phyloP scores from a whole-genome alignment of 108 stramenopile species.

The Parmales sp. region DNA sequence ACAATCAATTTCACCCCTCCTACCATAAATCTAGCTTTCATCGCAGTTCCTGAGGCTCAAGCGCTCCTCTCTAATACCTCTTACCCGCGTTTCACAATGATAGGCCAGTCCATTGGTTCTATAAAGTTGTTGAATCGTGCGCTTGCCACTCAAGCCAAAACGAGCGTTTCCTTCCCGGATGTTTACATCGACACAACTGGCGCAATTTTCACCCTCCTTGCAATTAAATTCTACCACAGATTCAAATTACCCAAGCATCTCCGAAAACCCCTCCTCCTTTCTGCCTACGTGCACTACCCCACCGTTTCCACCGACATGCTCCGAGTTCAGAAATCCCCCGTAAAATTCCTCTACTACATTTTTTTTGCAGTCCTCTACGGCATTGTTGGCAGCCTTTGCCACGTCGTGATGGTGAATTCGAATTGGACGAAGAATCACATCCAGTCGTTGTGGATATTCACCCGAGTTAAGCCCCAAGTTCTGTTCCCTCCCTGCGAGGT shows the following conservation, averaged over 20 bases:
- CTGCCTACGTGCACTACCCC: constrained; percentile 95
- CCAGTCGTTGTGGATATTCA: constrained; percentile 48
- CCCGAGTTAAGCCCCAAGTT: constrained; percentile 33
- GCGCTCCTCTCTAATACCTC: constrained; percentile 19
- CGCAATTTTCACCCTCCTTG: constrained; percentile 80
- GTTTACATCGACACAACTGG: constrained; percentile 92
- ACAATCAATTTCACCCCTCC: neutral
- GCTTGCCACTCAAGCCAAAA: constrained; percentile 28
- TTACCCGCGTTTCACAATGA: constrained; percentile 64
- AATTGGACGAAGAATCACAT: constrained; percentile 88
- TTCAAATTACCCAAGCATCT: no score
- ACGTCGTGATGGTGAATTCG: constrained; percentile 88
- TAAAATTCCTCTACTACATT: constrained; percentile 82
- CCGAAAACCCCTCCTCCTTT: constrained; percentile 20
- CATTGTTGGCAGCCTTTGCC: constrained; percentile 55
- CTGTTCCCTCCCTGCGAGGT: constrained; percentile 87
- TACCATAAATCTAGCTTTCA: neutral
- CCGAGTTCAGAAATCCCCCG: constrained; percentile 36
- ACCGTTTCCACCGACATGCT: constrained; percentile 97
- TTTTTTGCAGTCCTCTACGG: constrained; percentile 74
- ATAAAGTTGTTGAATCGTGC: constrained; percentile 61
- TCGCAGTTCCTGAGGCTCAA: neutral
- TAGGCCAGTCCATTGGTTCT: constrained; percentile 76
- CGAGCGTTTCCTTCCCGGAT: constrained; percentile 31
- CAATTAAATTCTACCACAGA: constrained; percentile 20